Base-by-base conservation (phyloP, 1,139 yeast genomes). In the Blastobotrys apis region DNA sequence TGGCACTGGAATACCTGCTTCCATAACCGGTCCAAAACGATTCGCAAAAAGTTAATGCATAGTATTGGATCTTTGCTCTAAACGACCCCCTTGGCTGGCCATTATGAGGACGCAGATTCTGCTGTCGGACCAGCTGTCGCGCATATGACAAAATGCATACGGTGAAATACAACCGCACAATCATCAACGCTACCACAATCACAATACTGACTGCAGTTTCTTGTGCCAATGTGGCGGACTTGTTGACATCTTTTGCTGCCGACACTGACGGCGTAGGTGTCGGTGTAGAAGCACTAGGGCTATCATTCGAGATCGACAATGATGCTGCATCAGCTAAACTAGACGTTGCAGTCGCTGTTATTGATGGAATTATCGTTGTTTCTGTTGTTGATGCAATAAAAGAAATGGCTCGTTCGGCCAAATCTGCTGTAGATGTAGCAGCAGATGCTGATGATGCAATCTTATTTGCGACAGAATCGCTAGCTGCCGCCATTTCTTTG, bases 191-290 rank as follows among this genome's bases (percentile, higher is more conserved):
- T 3, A 82, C 56, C 0, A 86, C 79, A 16, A 80, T 66, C 13
- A 78, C 61, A 21, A 81, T 68, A 2, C 88, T 84, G 54, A 81
- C 71, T 41, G 81, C 78, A 45, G 85, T 73, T 60, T 88, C 97
- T 57, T 86, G 78, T 1, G 75, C 70, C 35, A 80, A 75, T 0
- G 87, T 72, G 1, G 92, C 90, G 36, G 87, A 78, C 57, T 81
- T 84, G 48, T 55, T 63, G 23, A 53, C 39, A 12, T 21, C 36
- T 8, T 43, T 42, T 9, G 48, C 49, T 6, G 9, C 10, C n/a
- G 36, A 31, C 9, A 36, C 52, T 3, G 45, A 49, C 5, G 43
- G 46, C n/a, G 27, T 33, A 8, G 42, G 31, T 16, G 26, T 15
- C 4, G 49, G 48, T 26, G 53, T 38, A 15, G 39, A 30, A 26